Evolutionary conservation across 805 yeast species (phyloP), one percentile per base, ranked within the genome.

Genomic region (Kuraishia piskuri): DNA sequence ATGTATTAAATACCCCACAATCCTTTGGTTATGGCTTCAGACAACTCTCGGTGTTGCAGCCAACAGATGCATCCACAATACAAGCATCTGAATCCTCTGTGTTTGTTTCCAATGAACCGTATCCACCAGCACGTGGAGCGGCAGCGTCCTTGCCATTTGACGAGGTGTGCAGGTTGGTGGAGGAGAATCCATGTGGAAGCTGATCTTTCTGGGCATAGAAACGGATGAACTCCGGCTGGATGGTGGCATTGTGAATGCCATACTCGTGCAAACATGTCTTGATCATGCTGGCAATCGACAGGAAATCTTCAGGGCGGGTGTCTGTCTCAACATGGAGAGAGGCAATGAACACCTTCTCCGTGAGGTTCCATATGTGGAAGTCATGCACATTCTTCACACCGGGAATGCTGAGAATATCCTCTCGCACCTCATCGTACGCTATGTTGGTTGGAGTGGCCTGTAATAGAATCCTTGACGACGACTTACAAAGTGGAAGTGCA

Each of bases 361-460:
- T 88, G 60, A 92, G 77, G 66, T 90, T 92, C 99, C 99, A 92
- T 55, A 92, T 84, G 68, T 92, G 99, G 76, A 92, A 84, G 69
- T 92, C 99, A 68, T 92, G 99, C 31, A 94, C 84, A 1, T 95
- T 87, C 54, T 80, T 76, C 51, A 92, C 92, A 23, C 91, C 88
- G 0, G 82, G 78, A 20, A 94, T 74, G 19, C 78, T 70, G 40
- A 82, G 68, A 48, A 92, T 85, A 56, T 88, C 88, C 50, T 76
- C 72, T 55, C 84, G 80, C 48, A 94, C 88, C 26, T 77, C 78
- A 57, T 87, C 86, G 20, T 95, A 84, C 60, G 90, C 82, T 53
- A 94, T 75, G 46, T 84, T 77, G n/a, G 84, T 77, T 22, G 99
- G 99, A 0, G 96, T 88, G 1, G 96, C 98, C 70, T 92, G 98